phyloP scores from a whole-genome alignment of 495 filamentous ascomycete species.

The Neurospora hispaniola region DNA sequence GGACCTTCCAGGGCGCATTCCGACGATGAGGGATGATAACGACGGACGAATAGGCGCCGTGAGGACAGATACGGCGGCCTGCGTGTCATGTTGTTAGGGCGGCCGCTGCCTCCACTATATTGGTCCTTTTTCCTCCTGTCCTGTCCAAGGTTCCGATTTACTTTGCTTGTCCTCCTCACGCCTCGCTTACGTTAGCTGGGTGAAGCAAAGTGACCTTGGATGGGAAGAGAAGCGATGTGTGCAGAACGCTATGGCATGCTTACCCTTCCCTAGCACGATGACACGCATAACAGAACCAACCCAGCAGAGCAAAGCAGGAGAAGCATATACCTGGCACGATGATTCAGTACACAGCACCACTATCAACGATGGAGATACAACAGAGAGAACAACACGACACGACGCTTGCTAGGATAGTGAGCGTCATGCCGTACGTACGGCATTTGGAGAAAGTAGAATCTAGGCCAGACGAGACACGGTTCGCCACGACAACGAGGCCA shows the following conservation, averaged over 20 bases:
- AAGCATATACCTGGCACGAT: background rate
- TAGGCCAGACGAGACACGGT: background rate
- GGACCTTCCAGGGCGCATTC: background rate
- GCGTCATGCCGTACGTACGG: background rate
- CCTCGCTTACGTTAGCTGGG: background rate
- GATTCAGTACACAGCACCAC: background rate
- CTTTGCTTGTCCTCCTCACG: background rate
- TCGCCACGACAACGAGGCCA: background rate
- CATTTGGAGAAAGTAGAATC: background rate
- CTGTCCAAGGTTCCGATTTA: background rate
- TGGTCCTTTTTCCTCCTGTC: background rate
- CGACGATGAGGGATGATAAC: background rate
- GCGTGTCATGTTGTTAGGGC: background rate
- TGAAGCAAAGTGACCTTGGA: background rate
- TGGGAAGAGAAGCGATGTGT: background rate
- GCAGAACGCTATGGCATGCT: background rate
- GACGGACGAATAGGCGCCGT: background rate
- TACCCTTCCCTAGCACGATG: background rate
- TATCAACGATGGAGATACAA: background rate
- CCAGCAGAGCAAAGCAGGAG: background rate
- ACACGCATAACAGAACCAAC: background rate
- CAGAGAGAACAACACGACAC: background rate
- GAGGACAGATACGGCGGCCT: background rate
- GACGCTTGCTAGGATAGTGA: background rate
- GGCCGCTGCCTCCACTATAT: background rate